A percentile compares a stretch with the other conserved stretches of the same genome.
Conservation (phyloP, 1,139 yeast species). For the Diutina scorzettiae region DNA sequence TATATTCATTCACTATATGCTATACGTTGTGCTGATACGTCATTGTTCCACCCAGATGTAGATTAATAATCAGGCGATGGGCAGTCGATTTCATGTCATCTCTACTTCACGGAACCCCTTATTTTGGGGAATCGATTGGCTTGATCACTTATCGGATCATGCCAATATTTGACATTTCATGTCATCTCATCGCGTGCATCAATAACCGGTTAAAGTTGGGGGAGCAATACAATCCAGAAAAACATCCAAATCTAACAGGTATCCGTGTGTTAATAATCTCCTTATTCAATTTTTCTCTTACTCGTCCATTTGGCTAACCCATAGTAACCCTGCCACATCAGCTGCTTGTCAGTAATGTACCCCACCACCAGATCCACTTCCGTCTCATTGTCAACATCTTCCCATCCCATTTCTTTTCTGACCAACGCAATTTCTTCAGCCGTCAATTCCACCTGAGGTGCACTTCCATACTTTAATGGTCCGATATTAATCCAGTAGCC, state of each 20-base stretch:
- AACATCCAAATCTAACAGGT: too few species aligned
- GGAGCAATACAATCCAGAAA: not conserved
- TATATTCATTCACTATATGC: too few species aligned
- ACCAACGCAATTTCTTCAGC: slow-evolving; percentile 48
- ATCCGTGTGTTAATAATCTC: too few species aligned
- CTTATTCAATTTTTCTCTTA: too few species aligned
- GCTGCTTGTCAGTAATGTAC: slow-evolving; percentile 50
- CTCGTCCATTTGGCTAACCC: slow-evolving; percentile 23
- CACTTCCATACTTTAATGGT: slow-evolving; percentile 80
- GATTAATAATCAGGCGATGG: too few species aligned
- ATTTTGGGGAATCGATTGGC: too few species aligned
- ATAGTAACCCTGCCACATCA: slow-evolving; percentile 70
- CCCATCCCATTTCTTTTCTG: slow-evolving; percentile 53
- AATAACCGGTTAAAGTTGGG: not conserved
- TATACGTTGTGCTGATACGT: too few species aligned
- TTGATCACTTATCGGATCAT: too few species aligned
- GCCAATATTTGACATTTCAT: too few species aligned
- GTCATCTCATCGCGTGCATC: not conserved
- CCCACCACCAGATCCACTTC: slow-evolving; percentile 17
- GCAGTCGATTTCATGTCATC: too few species aligned
- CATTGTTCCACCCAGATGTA: too few species aligned
- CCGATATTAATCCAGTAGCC: slow-evolving; percentile 79
- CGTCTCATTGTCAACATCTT: slow-evolving; percentile 32
- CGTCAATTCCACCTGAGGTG: slow-evolving; percentile 66
- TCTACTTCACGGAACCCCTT: too few species aligned